These are phyloP conservation scores for Meyerozyma guilliermondii DNA, from an alignment of 1,139 yeast species.

Conservation along the genomic window DNA sequence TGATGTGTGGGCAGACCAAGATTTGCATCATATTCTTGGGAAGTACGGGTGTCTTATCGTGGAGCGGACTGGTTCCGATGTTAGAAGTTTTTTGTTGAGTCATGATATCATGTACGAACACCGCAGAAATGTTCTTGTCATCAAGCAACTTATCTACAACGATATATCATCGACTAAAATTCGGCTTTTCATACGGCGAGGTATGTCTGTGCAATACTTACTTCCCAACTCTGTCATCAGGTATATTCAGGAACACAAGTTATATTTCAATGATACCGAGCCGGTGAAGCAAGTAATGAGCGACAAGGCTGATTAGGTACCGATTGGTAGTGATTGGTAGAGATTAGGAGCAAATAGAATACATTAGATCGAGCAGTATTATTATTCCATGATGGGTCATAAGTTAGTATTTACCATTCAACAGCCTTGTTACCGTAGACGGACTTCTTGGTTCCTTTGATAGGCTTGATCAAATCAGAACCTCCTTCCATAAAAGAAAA, in stretches of 20 bases:
- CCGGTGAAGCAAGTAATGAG: conserved; percentile 90
- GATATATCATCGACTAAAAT: conserved; percentile 96
- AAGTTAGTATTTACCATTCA: conserved; percentile 53
- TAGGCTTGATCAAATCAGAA: conserved; percentile 60
- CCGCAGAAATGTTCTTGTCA: conserved; percentile 85
- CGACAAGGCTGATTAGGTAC: conserved; percentile 40
- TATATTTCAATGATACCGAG: conserved; percentile 80
- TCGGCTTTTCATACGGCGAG: conserved; percentile 82
- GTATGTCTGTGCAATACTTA: conserved; percentile 94
- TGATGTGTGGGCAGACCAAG: conserved; percentile 97
- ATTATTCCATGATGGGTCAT: neutral
- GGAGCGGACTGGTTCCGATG: conserved; percentile 96
- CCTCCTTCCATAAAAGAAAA: conserved; percentile 94
- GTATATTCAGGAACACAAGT: conserved; percentile 86
- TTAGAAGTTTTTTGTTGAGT: conserved; percentile 79
- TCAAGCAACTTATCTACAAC: conserved; percentile 91
- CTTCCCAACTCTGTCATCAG: conserved; percentile 93
- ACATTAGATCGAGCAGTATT: neutral
- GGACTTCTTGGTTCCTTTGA: conserved; percentile 65
- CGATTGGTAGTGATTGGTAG: no score
- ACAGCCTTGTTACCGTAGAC: conserved; percentile 66
- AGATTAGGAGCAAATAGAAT: neutral
- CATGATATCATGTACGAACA: conserved; percentile 98
- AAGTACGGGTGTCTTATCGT: conserved; percentile 94
- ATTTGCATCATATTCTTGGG: conserved; percentile 90